Base-by-base conservation (phyloP, 2,329 filamentous ascomycete species). In the Neonectria faginata region DNA sequence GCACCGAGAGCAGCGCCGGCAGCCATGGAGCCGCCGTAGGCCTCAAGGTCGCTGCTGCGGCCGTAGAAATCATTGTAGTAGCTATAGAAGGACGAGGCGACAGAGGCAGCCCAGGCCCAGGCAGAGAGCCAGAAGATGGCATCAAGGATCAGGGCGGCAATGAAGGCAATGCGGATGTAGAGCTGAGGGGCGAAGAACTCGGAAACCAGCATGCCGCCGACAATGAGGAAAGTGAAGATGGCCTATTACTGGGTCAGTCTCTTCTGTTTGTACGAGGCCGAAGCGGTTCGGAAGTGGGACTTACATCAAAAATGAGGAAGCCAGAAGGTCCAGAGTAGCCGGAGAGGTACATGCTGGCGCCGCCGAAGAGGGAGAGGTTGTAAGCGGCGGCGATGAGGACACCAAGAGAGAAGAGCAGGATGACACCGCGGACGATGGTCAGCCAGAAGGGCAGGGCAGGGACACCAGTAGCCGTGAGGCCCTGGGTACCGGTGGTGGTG, bases 231-330 rank as follows among this genome's bases (percentile, higher is more conserved):
- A 33, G 80, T 82, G 64, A 78, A 76, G 70, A 83, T 77, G 55
- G 75, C 69, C 82, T 84, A 39, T 7, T n/a, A 2, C 2, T 5
- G 33, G 8, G 64, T 57, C n/a, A 67, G 56, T 58, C 18, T 57
- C 41, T 71, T 25, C 65, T 53, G 12, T 1, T 7, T 2, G 36
- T 25, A 11, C n/a, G n/a, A 1, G 3, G 5, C 6, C 3, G 10
- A 5, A 33, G 66, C 61, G 72, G 64, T 45, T 66, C 71, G 50
- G 71, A 45, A 39, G 4, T 16, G 22, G 60, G 57, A 70, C 81
- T 74, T 69, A 85, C 83, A 39, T 83, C 78, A 62, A 85, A 85
- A 65, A 84, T 79, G 47, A 84, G 74, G 65, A 85, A 82, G 39
- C 78, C 80, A 2, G 77, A 76, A 5, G 79, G 77, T 4, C 79